These are phyloP conservation scores for Myxozyma mucilagina DNA, from an alignment of 805 yeast species.

Conservation along the genomic window DNA sequence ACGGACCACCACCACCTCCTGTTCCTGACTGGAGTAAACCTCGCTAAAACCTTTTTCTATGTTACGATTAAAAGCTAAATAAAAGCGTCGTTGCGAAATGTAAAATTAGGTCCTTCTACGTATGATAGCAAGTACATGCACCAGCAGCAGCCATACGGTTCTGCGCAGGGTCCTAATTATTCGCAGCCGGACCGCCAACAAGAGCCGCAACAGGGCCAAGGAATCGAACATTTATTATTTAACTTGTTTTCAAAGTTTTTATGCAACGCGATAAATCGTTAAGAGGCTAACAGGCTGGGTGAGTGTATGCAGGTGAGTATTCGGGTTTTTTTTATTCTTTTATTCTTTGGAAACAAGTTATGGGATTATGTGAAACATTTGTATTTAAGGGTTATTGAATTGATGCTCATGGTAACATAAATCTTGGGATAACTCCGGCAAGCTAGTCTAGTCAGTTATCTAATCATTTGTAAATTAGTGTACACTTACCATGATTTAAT, in stretches of 20 bases:
- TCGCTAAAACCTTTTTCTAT: background rate
- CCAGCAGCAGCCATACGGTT: background rate
- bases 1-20: slow-evolving; percentile 5
- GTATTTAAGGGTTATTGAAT: no score
- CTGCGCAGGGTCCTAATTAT: background rate
- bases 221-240: background rate
- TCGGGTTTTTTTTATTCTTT: background rate
- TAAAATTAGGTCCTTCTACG: background rate
- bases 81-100: background rate
- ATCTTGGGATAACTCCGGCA: no score
- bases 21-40: slow-evolving; percentile 7
- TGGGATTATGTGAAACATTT: no score
- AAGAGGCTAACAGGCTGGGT: background rate
- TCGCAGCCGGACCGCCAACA: background rate
- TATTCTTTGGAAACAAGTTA: no score
- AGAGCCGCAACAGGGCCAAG: background rate
- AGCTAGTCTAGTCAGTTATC: no score
- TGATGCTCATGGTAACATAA: no score
- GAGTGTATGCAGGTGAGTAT: no score
- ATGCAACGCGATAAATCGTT: background rate
- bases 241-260: slow-evolving; percentile 1
- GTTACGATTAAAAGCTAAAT: background rate
- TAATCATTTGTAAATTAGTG: no score
- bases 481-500: no score
- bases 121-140: background rate